A percentile compares a stretch with the other conserved stretches of the same genome.
phyloP scores from a whole-genome alignment of 257 asterid genomes.

The Ocimum tenuiflorum region DNA sequence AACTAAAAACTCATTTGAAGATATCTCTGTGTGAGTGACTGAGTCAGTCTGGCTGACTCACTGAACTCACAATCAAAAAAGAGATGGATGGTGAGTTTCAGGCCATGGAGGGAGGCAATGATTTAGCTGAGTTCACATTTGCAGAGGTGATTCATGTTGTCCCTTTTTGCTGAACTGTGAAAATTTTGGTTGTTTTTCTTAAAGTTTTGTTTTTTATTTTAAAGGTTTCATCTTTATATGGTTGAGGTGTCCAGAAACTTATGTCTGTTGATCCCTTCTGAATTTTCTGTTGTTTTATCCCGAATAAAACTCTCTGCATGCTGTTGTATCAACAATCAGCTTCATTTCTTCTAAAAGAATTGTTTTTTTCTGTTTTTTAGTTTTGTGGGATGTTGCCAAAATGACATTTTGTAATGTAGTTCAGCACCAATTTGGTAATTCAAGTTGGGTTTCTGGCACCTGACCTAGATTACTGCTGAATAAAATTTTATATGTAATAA shows the following conservation, averaged over 20 bases:
- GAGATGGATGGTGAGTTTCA: conserved; percentile 23
- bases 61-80: conserved; percentile 9
- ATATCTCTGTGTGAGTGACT: conserved; percentile 7
- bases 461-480: not conserved
- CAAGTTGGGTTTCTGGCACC: not conserved
- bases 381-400: not conserved
- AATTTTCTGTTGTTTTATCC: not conserved
- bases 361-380: not conserved
- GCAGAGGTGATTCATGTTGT: conserved; percentile 40
- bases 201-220: not conserved
- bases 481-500: not conserved
- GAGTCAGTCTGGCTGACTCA: not conserved
- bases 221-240: conserved; percentile 18
- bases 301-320: conserved; percentile 10
- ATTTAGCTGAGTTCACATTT: conserved; percentile 47
- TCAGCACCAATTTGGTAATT: conserved; percentile 7
- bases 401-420: not conserved
- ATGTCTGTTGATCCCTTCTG: not conserved
- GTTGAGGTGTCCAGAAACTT: not conserved
- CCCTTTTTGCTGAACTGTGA: conserved; percentile 4
- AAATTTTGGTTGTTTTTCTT: not conserved
- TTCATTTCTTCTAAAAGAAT: not conserved
- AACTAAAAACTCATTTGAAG: conserved; percentile 1
- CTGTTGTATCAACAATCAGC: conserved; percentile 6
- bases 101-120: conserved; percentile 32